Evolutionary conservation across 768 basidiomycete genomes (phyloP).

Genomic region (Tephrocybe sp.): DNA sequence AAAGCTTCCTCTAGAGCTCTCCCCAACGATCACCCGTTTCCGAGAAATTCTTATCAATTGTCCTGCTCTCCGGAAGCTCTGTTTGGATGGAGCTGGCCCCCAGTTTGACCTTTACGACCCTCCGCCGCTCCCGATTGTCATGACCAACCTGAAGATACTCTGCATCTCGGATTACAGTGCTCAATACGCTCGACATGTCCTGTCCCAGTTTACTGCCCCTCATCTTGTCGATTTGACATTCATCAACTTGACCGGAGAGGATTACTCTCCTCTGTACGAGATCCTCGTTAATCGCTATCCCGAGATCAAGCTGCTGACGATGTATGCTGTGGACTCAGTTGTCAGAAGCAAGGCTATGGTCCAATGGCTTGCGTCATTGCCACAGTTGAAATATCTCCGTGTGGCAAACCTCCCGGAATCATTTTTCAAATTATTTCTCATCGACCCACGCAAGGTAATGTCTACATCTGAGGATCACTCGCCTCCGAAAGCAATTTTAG

Average conservation of each 20-base stretch:
- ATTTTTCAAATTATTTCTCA: conserved; percentile 50
- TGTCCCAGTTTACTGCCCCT: conserved; percentile 55
- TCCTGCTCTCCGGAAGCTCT: conserved; percentile 52
- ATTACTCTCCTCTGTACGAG: conserved; percentile 50
- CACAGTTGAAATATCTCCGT: conserved; percentile 49
- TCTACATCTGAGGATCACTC: conserved; percentile 5
- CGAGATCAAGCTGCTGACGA: conserved; percentile 53
- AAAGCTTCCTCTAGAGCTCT: conserved; percentile 52
- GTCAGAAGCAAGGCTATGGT: conserved; percentile 32
- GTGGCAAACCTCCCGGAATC: conserved; percentile 41
- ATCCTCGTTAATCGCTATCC: conserved; percentile 48
- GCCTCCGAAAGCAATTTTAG: conserved; percentile 28
- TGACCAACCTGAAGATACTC: conserved; percentile 51
- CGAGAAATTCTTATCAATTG: conserved; percentile 50
- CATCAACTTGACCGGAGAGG: conserved; percentile 48
- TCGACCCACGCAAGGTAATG: conserved; percentile 30
- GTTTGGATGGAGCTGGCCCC: conserved; percentile 66
- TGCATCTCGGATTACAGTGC: conserved; percentile 57
- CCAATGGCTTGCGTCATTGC: conserved; percentile 60
- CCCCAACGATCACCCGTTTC: conserved; percentile 51
- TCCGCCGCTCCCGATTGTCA: conserved; percentile 36
- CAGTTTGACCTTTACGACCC: conserved; percentile 26
- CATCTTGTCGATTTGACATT: conserved; percentile 58
- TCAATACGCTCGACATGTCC: conserved; percentile 45
- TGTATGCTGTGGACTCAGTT: conserved; percentile 44